Evolutionary conservation across 257 asterid genomes (phyloP), one percentile per base, ranked within the genome.

Genomic region (Ophiorrhiza pumila): DNA sequence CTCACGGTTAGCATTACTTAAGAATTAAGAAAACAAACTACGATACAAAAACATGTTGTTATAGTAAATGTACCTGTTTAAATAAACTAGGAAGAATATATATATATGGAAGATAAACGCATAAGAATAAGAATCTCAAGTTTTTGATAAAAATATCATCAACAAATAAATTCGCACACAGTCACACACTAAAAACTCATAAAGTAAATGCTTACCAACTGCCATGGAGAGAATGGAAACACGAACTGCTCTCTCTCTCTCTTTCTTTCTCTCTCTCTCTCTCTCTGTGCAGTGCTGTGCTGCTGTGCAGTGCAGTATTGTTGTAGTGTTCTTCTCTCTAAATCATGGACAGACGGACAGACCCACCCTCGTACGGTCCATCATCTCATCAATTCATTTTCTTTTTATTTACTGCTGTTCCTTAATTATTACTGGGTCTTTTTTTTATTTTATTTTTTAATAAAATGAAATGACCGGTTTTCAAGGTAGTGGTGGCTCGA

Each of bases 131-230:
- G n/a, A n/a, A n/a, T n/a, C n/a, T n/a, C n/a, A n/a, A n/a, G n/a
- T n/a, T n/a, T n/a, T n/a, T n/a, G n/a, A n/a, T n/a, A n/a, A n/a
- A n/a, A n/a, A n/a, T n/a, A n/a, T n/a, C n/a, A 71, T 34, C 27
- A 56, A 27, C 35, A 10, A 22, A 58, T 20, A 63, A 55, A 27
- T 55, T 41, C 55, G 69, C 17, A 49, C 73, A 79, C 43, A 68
- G 43, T 37, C 73, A 69, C 71, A 32, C 31, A n/a, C n/a, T n/a
- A n/a, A 63, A 75, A 72, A 29, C 61, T 31, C 85, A 84, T 76
- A 85, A 84, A 83, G 73, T 83, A 81, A 85, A 85, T 87, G 95
- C 87, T 78, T 42, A 72, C 79, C 84, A 88, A 86, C 93, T 87
- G 87, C 90, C 85, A 85, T 78, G 77, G 77, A 62, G 75, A 77